phyloP scores from a whole-genome alignment of 495 filamentous ascomycete genomes.

The Staphylotrichum tortipilum region DNA sequence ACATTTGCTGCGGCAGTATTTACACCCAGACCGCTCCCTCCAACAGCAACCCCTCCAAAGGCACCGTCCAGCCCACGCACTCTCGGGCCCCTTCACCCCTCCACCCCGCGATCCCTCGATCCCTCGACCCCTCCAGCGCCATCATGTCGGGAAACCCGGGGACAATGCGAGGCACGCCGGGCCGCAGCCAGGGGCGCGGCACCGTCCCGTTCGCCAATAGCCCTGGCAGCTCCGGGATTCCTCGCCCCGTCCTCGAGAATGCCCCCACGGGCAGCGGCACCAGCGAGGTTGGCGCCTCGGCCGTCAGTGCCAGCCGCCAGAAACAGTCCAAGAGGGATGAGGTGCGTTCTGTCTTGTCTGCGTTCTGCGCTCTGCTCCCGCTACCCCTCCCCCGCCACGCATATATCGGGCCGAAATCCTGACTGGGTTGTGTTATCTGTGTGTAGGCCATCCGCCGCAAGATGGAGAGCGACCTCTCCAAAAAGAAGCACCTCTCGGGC shows the following conservation, averaged over 20 bases:
- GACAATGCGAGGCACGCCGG: constrained; percentile 54
- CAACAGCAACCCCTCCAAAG: neutral
- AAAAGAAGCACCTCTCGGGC: constrained; percentile 74
- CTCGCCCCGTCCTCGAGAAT: constrained; percentile 69
- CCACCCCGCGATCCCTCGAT: too few relatives aligned
- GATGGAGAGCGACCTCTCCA: constrained; percentile 94
- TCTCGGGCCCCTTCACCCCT: too few relatives aligned
- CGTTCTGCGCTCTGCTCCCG: neutral
- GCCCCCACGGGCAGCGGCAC: constrained; percentile 27
- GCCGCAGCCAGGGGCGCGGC: constrained; percentile 51
- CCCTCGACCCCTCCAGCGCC: too few relatives aligned
- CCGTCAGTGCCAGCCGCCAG: constrained; percentile 77
- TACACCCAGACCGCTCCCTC: neutral
- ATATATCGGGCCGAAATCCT: constrained; percentile 11
- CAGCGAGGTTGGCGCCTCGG: constrained; percentile 64
- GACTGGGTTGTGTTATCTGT: constrained; percentile 13
- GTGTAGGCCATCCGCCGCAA: constrained; percentile 86
- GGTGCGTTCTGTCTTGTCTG: constrained; percentile 58
- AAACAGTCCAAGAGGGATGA: constrained; percentile 98
- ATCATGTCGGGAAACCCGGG: constrained; percentile 30
- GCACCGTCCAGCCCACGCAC: too few relatives aligned
- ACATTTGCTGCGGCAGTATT: neutral
- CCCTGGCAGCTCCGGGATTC: constrained; percentile 64
- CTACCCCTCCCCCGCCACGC: neutral
- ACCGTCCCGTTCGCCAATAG: constrained; percentile 62